These are phyloP conservation scores for Aphanomyces cochlioides DNA, from an alignment of 352 stramenopile species.

Conservation along the genomic window DNA sequence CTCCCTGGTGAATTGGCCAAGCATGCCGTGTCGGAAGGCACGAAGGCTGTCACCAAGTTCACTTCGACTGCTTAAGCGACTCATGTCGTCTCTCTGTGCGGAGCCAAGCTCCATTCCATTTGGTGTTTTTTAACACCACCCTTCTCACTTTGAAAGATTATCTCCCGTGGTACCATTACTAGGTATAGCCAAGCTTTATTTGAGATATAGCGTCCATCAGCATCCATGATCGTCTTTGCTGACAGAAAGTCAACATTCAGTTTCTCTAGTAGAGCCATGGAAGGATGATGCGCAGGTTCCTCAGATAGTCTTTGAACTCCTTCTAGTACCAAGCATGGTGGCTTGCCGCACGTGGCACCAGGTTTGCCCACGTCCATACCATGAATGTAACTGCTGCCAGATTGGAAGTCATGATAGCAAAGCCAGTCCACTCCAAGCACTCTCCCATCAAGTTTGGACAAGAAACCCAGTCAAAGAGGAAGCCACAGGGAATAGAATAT, in stretches of 20 bases:
- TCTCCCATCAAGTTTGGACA: constrained; percentile 75
- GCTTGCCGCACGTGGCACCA: constrained; percentile 17
- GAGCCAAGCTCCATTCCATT: constrained; percentile 12
- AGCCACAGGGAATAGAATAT: constrained; percentile 57
- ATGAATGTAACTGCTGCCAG: constrained; percentile 35
- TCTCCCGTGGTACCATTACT: not conserved
- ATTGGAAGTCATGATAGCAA: constrained; percentile 55
- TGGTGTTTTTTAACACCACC: constrained; percentile 88
- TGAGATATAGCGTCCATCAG: not conserved
- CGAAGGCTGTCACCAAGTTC: constrained; percentile 70
- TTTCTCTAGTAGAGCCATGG: not conserved
- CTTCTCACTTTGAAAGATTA: constrained; percentile 28
- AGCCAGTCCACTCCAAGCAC: constrained; percentile 70
- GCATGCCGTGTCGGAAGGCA: constrained; percentile 83
- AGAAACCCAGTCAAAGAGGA: constrained; percentile 67
- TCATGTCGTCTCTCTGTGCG: constrained; percentile 34
- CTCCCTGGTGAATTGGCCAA: constrained; percentile 86
- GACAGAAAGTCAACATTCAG: not conserved
- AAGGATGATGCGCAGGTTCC: not conserved
- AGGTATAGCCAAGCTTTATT: not conserved
- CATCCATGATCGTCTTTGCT: not conserved
- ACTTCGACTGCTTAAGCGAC: constrained; percentile 40
- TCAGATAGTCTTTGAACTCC: not conserved
- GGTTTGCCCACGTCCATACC: constrained; percentile 23
- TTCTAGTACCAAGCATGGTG: not conserved